These are phyloP conservation scores for Pharus latifolius DNA, from an alignment of 176 grass and related monocot genomes.

Conservation along the genomic window DNA sequence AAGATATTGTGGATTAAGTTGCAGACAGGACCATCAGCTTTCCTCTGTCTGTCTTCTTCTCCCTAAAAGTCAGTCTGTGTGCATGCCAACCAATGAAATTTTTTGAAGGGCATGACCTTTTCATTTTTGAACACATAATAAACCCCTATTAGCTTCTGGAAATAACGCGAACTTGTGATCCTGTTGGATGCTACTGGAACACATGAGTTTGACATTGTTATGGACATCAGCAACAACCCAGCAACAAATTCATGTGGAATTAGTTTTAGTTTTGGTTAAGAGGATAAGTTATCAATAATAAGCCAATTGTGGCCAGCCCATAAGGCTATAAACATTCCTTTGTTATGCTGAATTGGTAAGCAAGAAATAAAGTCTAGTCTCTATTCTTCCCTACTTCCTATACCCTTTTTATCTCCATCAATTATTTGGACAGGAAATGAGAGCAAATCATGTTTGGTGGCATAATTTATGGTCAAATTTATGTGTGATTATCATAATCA, in stretches of 20 bases:
- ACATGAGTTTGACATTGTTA: neutral
- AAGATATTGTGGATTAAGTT: too few relatives aligned
- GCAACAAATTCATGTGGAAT: too few relatives aligned
- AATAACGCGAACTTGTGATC: neutral
- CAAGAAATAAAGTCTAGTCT: too few relatives aligned
- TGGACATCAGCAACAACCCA: too few relatives aligned
- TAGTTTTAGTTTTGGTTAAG: too few relatives aligned
- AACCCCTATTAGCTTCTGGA: neutral
- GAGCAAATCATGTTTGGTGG: neutral
- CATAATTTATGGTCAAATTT: neutral
- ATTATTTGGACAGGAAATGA: neutral
- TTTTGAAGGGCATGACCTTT: neutral
- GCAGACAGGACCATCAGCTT: too few relatives aligned
- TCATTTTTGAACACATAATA: neutral
- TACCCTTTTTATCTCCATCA: too few relatives aligned
- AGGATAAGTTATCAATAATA: too few relatives aligned
- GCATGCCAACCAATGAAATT: neutral
- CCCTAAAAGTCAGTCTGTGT: neutral
- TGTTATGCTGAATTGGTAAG: too few relatives aligned
- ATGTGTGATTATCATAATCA: neutral
- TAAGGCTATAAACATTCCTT: too few relatives aligned
- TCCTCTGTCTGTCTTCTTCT: neutral
- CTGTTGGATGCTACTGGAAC: neutral
- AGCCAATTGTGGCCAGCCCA: too few relatives aligned
- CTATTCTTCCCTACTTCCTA: too few relatives aligned